A percentile compares a stretch with the other conserved stretches of the same genome.
Evolutionary conservation across 805 yeast species (phyloP).

Genomic region (Wickerhamomyces sydowiorum): DNA sequence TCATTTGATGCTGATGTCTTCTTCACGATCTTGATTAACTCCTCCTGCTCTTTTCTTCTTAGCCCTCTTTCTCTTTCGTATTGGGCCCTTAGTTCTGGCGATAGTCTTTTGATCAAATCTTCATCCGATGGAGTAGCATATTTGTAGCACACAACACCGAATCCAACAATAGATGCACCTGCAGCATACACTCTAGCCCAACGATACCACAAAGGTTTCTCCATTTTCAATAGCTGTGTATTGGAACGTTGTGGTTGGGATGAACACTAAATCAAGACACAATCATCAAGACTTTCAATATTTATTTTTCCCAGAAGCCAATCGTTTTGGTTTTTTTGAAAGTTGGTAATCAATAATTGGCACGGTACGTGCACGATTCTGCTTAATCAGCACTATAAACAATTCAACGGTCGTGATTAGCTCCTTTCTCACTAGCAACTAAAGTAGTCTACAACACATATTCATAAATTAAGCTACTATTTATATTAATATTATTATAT

Average conservation of each 20-base stretch:
- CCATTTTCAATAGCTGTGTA: slow-evolving; percentile 8
- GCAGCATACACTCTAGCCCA: slow-evolving; percentile 53
- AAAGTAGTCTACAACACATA: neutral
- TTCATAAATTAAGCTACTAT: neutral
- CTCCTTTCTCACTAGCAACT: neutral
- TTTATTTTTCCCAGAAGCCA: neutral
- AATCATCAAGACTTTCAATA: neutral
- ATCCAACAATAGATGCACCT: slow-evolving; percentile 63
- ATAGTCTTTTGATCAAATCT: slow-evolving; percentile 60
- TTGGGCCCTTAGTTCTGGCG: slow-evolving; percentile 78
- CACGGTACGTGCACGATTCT: neutral
- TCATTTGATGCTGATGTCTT: slow-evolving; percentile 62
- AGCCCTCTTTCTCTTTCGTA: slow-evolving; percentile 60
- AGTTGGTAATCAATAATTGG: neutral
- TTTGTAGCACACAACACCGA: slow-evolving; percentile 67
- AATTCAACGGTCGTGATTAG: neutral
- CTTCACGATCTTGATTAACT: slow-evolving; percentile 60
- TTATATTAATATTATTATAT: too few species aligned
- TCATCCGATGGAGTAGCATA: slow-evolving; percentile 85
- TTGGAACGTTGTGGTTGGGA: too few species aligned
- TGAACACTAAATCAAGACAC: neutral
- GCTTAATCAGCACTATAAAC: neutral
- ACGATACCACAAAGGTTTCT: slow-evolving; percentile 45
- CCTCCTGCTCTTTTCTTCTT: slow-evolving; percentile 64
- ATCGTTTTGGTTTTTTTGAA: neutral